phyloP scores from a whole-genome alignment of 805 yeast genomes.

The Brettanomyces nanus region DNA sequence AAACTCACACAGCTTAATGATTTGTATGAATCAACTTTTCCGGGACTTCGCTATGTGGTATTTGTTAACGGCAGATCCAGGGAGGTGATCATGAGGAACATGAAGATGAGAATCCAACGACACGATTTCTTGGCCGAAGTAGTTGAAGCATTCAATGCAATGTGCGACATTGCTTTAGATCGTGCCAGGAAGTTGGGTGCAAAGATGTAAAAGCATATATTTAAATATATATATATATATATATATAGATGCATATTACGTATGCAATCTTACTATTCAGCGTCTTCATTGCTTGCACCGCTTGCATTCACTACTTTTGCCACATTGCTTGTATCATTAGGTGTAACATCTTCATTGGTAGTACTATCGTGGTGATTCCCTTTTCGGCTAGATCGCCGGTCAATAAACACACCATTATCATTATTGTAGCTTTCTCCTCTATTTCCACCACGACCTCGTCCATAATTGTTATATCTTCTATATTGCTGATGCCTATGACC shows the following conservation, averaged over 20 bases:
- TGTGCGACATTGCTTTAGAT: constrained; percentile 88
- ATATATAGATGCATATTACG: background rate
- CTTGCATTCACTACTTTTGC: background rate
- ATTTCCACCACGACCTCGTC: background rate
- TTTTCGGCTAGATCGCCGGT: constrained; percentile 1
- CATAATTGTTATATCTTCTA: constrained; percentile 1
- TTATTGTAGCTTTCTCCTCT: background rate
- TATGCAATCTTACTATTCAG: background rate
- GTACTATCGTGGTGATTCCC: constrained; percentile 5
- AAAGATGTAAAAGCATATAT: constrained; percentile 18
- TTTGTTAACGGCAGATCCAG: constrained; percentile 82
- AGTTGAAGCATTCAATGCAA: constrained; percentile 66
- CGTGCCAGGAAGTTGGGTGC: constrained; percentile 50
- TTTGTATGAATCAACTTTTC: constrained; percentile 36
- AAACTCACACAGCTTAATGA: constrained; percentile 47
- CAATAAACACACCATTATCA: constrained; percentile 1
- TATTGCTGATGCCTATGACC: constrained; percentile 1
- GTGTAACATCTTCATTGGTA: constrained; percentile 4
- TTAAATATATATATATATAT: background rate
- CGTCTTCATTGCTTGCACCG: background rate
- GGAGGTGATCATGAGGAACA: constrained; percentile 52
- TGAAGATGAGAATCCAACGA: constrained; percentile 50
- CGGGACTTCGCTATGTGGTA: constrained; percentile 75
- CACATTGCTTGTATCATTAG: constrained; percentile 3
- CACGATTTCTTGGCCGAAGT: constrained; percentile 50